Base-by-base conservation (phyloP, 2,329 filamentous ascomycete genomes). In the Tolypocladium amazonense region DNA sequence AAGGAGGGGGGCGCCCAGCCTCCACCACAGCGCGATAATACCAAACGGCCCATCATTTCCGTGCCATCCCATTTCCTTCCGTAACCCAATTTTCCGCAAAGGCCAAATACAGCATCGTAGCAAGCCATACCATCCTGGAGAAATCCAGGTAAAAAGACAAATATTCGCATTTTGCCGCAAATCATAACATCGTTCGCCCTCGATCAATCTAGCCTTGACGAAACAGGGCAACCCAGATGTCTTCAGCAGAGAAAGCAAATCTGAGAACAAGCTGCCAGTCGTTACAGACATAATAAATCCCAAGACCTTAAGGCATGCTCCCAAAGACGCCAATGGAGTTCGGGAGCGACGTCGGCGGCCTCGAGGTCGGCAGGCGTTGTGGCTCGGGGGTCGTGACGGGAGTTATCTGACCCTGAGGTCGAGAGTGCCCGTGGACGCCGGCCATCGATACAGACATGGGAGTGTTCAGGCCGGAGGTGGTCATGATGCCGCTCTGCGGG, bases 401-500 rank as follows among this genome's bases (percentile, higher is more conserved):
- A 4, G 59, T 35, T 52, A 58, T 14, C 23, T 56, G 59, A 4
- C 18, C 14, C n/a, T 41, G 39, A 23, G 27, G 27, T 9, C n/a
- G 45, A 15, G 39, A 18, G 15, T 54, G 33, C 23, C 33, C 27
- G 41, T 58, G 30, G 12, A 54, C 20, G 8, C 35, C 56, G 2
- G 52, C 45, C 56, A 60, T 52, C 12, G 56, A 56, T 30, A 58
- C 38, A 18, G 60, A 60, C n/a, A 54, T 56, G 30, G 63, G 58
- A 11, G 52, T 57, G 38, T 56, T 50, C n/a, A 61, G 47, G 15
- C 52, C 61, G 23, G 70, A 67, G 33, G 64, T 59, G 20, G 63
- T 41, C 45, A 63, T 59, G 43, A 45, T 50, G 14, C 35, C 33
- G 59, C 66, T 64, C 55, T 72, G 70, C 11, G 72, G 67, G 6